Conservation (phyloP, 352 stramenopile species). For the Pythium biforme region DNA sequence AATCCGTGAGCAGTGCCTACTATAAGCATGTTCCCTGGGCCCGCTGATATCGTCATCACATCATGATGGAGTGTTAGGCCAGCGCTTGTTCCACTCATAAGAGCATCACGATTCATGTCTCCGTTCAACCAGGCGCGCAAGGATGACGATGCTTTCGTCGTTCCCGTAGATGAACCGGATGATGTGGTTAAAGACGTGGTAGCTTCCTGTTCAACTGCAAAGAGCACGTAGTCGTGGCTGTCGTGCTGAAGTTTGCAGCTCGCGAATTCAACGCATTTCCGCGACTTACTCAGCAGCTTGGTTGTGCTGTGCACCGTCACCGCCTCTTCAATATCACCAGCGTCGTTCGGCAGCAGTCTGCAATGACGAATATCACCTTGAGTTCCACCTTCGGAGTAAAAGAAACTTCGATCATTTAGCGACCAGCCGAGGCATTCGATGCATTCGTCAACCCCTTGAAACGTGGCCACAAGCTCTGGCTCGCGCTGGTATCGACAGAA, state of each 20-base stretch:
- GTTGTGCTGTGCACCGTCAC: conserved; percentile 16
- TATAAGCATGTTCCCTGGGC: conserved; percentile 39
- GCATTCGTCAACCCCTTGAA: conserved; percentile 40
- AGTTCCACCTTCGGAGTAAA: conserved; percentile 33
- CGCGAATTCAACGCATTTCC: conserved; percentile 1
- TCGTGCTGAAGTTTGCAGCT: conserved; percentile 22
- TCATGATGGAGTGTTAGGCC: conserved; percentile 28
- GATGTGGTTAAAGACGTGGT: background rate
- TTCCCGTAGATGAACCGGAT: background rate
- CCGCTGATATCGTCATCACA: conserved; percentile 44
- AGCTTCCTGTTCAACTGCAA: conserved; percentile 42
- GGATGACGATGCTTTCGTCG: background rate
- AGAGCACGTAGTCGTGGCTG: conserved; percentile 57
- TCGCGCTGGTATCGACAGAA: conserved; percentile 43
- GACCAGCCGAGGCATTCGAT: conserved; percentile 45
- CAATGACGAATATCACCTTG: conserved; percentile 35
- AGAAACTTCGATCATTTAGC: conserved; percentile 53
- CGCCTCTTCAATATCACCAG: conserved; percentile 39
- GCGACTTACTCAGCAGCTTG: conserved; percentile 2
- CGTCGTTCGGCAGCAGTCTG: conserved; percentile 29
- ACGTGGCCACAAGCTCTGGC: conserved; percentile 46
- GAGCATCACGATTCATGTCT: conserved; percentile 38
- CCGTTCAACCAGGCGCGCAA: conserved; percentile 62
- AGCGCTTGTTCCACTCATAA: conserved; percentile 13
- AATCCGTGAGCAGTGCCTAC: conserved; percentile 40